Evolutionary conservation across 73 alveolate species (phyloP), one percentile per base, ranked within the genome.

Genomic region (Uronychia setigera): DNA sequence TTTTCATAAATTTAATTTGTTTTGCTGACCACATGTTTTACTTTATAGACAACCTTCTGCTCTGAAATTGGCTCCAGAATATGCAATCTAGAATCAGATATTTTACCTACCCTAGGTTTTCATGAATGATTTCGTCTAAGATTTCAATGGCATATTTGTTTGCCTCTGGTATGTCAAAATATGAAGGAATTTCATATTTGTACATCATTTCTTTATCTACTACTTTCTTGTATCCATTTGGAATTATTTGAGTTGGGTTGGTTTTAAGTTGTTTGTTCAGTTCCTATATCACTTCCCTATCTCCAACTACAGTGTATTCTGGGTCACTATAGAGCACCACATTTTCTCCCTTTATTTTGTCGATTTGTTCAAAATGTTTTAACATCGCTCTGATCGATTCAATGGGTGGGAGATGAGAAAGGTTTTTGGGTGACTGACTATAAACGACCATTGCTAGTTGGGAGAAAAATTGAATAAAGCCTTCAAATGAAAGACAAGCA

Each of bases 211-310:
- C 91, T 30, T 80, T 86, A 9, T 90, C 97, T 14, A 74, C 76
- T 0, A 82, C 89, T 29, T 84, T 86, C 32, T 79, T 76, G 82
- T 91, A 93, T 1, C 97, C 98, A 35, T 92, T 92, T n/a, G 98
- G 98, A 19, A 94, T 60, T 28, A 76, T 86, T 35, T 87, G 77
- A 31, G 60, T 82, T 0, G 96, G 96, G 79, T 94, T 86, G 31
- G 74, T 79, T 31, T 67, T 81, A 29, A 94, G 82, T 46, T 87
- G 58, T 59, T 78, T 35, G 79, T 94, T 94, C 29, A 94, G 89
- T 85, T 93, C 88, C 59, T 82, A 84, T 1, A 94, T 74, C 14
- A 94, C 86, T 32, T 92, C 95, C 59, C 78, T 67, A 35, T 94
- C 96, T 26, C 92, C 94, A 35, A 92, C 85, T 59, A 35, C 75